These are phyloP conservation scores for Eucalyptus decipiens DNA, from an alignment of 345 rosid genomes.

Conservation along the genomic window DNA sequence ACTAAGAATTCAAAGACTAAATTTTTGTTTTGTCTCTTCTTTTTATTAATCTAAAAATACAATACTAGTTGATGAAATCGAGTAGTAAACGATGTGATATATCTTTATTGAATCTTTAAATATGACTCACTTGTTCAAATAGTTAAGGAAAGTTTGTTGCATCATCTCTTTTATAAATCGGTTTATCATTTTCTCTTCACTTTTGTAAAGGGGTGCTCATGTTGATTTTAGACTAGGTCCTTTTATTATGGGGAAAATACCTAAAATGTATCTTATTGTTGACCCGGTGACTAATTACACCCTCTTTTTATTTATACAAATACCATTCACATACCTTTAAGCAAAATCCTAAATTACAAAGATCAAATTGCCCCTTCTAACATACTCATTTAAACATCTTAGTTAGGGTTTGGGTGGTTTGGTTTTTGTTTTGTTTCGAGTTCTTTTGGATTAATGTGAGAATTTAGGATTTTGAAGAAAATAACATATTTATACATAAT, in stretches of 20 bases:
- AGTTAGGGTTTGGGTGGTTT: not conserved
- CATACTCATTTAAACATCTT: not conserved
- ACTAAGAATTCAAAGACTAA: too few relatives aligned
- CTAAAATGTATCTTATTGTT: too few relatives aligned
- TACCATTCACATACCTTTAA: not conserved
- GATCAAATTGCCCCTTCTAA: not conserved
- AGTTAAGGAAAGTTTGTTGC: not conserved
- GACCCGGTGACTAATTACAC: too few relatives aligned
- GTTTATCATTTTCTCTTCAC: not conserved
- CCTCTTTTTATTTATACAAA: too few relatives aligned
- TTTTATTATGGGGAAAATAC: too few relatives aligned
- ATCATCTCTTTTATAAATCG: not conserved
- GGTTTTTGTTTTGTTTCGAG: not conserved
- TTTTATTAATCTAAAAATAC: too few relatives aligned
- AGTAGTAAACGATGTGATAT: too few relatives aligned
- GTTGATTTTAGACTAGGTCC: not conserved
- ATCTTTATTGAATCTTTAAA: too few relatives aligned
- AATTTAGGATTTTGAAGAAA: not conserved
- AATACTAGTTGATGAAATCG: too few relatives aligned
- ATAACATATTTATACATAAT: not conserved
- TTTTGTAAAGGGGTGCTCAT: not conserved
- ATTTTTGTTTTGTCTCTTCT: too few relatives aligned
- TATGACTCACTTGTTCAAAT: not conserved
- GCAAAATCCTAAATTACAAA: not conserved
- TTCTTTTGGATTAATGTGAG: not conserved